Base-by-base conservation (phyloP, 2,329 filamentous ascomycete species). In the Botryotinia narcissicola region DNA sequence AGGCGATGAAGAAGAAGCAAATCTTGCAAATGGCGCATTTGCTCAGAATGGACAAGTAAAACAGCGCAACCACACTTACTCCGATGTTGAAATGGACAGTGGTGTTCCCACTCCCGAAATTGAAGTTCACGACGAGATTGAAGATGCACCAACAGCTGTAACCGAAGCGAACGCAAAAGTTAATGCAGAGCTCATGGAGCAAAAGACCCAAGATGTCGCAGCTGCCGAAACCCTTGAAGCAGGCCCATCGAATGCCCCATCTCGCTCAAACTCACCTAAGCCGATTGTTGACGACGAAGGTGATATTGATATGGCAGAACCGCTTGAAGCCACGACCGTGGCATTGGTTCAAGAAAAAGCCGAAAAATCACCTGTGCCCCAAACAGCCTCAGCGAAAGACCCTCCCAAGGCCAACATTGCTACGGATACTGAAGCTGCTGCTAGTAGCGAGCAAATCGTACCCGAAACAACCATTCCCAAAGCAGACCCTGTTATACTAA, bases 1-100 rank as follows among this genome's bases (percentile, higher is more conserved):
- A 61, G 97, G 93, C 76, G 94, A 97, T 75, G 94, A 97, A 74
- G 95, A 98, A 78, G 94, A 97, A 18, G 89, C 94, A 82, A 88
- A 88, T 60, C 85, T 86, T 60, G 87, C 88, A 54, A 93, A 96
- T 77, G 95, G 94, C 25, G 87, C 94, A 59, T 79, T 79, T 64
- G 82, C 82, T 48, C 82, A 83, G 46, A 86, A 84, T 44, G 85
- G 84, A 42, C 84, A 83, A 72, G 85, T 85, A 76, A 86, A 86
- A 29, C 84, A 84, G 32, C 84, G 87, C 67, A 88, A 91, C 74
- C 89, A 91, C 73, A 87, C 87, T 82, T 84, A 83, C 22, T 78
- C 78, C 35, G 86, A 87, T 77, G 84, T 86, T 42, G 87, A 87
- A 37, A 81, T 85, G 73, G 85, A 88, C 54, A 88, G 86, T 76